Evolutionary conservation across 352 stramenopile genomes (phyloP), one percentile per base, ranked within the genome.

Genomic region (Phytophthora parvispora): DNA sequence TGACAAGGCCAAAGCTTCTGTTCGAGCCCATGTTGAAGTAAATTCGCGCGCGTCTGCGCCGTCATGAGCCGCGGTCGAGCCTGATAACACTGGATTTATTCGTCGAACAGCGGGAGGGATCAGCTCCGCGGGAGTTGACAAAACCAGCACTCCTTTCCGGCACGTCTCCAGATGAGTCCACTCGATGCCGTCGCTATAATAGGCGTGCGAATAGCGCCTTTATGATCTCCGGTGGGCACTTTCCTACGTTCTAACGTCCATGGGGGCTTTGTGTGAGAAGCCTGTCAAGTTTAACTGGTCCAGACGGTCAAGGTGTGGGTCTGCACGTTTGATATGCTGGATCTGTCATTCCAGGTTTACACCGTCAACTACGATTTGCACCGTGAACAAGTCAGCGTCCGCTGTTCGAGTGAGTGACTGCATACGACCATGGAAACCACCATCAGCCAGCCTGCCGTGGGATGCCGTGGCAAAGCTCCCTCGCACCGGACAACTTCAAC

Each of bases 61-160:
- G 38, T 12, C 16, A n/a, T 24, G 38, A n/a, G 28, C 24, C 42
- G 43, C 49, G 57, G 28, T 54, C 57, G 57, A 47, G 58, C 43
- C 50, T 57, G 50, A 57, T 29, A 58, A 65, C 22, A 67, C 31
- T 73, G 59, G 40, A 60, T 68, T 68, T 55, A 52, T 68, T 68
- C 16, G 55, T 63, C 55, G 55, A 63, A 54, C 55, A 63, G 55
- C 55, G 55, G 55, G 55, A 62, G 31, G 43, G 47, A 53, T 53
- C 47, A 53, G 47, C 24, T 22, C 22, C 20, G 13, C 22, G 24
- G 45, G 10, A 53, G 22, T 53, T 53, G 47, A 53, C 47, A 32
- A 32, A 6, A 31, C 22, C 10, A 32, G 24, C n/a, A 9, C 40
- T n/a, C 45, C 32, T 51, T 6, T 32, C 24, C 22, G 18, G 24